Evolutionary conservation across 495 filamentous ascomycete species (phyloP).

Genomic region (Darksidea phi): DNA sequence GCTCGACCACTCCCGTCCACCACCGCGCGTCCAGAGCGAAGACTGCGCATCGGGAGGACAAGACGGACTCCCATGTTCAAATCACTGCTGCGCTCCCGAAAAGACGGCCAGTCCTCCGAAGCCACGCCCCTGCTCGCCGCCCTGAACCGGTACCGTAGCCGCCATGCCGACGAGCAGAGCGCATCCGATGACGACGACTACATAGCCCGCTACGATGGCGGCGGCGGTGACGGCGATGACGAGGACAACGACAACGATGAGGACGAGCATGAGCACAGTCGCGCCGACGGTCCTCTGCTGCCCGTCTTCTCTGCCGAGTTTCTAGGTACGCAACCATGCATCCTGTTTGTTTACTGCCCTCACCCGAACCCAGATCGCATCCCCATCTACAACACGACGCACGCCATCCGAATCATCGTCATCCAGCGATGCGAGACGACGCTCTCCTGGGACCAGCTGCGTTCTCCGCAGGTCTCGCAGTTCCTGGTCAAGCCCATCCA

Average conservation of each 20-base stretch:
- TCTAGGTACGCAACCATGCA: conserved; percentile 20
- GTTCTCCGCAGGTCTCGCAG: conserved; percentile 91
- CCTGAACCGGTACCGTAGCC: conserved; percentile 16
- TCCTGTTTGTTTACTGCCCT: conserved; percentile 26
- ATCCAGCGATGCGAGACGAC: conserved; percentile 83
- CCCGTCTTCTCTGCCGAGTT: conserved; percentile 35
- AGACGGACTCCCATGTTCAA: conserved; percentile 24
- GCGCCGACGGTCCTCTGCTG: conserved; percentile 30
- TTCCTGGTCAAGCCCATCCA: conserved; percentile 91
- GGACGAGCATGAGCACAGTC: conserved; percentile 2
- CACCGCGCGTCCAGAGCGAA: background rate
- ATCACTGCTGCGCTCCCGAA: conserved; percentile 25
- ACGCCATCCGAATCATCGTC: conserved; percentile 80
- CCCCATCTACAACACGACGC: conserved; percentile 86
- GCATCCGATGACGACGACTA: conserved; percentile 11
- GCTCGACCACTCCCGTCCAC: background rate
- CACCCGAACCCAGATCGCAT: conserved; percentile 53
- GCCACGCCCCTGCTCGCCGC: conserved; percentile 30
- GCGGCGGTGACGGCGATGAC: conserved; percentile 15
- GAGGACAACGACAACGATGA: conserved; percentile 25
- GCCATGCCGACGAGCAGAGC: conserved; percentile 10
- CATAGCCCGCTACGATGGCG: conserved; percentile 1
- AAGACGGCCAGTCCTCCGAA: conserved; percentile 27
- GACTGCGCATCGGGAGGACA: background rate
- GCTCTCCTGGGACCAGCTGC: conserved; percentile 90